Percentiles rank a stretch among this genome's conserved stretches.
These are phyloP conservation scores for Cytospora leucostoma DNA, from an alignment of 2,329 filamentous ascomycete species.

Conservation along the genomic window DNA sequence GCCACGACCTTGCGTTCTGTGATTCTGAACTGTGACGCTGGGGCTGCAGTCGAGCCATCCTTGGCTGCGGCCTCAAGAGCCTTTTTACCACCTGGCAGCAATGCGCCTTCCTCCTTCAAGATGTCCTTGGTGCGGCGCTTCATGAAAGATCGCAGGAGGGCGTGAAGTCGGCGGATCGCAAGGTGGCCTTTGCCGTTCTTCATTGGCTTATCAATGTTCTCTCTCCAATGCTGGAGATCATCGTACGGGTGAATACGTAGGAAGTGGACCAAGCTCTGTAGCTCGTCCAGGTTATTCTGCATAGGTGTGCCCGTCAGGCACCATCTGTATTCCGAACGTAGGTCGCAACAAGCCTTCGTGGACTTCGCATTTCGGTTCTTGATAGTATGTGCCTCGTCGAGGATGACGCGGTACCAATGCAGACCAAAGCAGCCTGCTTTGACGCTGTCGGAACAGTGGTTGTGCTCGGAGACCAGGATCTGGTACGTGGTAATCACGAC, in stretches of 20 bases:
- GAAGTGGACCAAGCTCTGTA: conserved; percentile 92
- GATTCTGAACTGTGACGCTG: conserved; percentile 77
- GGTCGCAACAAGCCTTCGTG: conserved; percentile 85
- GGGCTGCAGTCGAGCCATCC: conserved; percentile 49
- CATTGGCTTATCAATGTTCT: conserved; percentile 86
- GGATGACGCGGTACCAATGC: conserved; percentile 91
- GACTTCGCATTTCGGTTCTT: conserved; percentile 97
- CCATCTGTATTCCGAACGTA: conserved; percentile 89
- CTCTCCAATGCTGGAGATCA: conserved; percentile 83
- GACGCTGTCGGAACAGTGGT: conserved; percentile 62
- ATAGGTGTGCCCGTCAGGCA: conserved; percentile 95
- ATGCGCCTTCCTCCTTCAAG: conserved; percentile 81
- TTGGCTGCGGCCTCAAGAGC: conserved; percentile 45
- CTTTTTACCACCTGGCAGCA: conserved; percentile 73
- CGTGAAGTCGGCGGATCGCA: conserved; percentile 83
- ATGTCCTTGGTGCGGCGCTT: conserved; percentile 98
- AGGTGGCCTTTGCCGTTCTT: conserved; percentile 87
- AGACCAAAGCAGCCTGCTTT: conserved; percentile 87
- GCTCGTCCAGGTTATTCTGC: conserved; percentile 96
- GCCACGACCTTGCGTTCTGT: conserved; percentile 87
- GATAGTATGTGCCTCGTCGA: conserved; percentile 97
- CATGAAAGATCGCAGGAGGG: conserved; percentile 91
- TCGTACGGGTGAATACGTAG: conserved; percentile 90
- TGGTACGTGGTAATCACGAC: conserved; percentile 98
- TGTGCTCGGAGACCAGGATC: conserved; percentile 89